Base-by-base conservation (phyloP, 2,329 filamentous ascomycete species). In the Gaeumannomyces tritici region DNA sequence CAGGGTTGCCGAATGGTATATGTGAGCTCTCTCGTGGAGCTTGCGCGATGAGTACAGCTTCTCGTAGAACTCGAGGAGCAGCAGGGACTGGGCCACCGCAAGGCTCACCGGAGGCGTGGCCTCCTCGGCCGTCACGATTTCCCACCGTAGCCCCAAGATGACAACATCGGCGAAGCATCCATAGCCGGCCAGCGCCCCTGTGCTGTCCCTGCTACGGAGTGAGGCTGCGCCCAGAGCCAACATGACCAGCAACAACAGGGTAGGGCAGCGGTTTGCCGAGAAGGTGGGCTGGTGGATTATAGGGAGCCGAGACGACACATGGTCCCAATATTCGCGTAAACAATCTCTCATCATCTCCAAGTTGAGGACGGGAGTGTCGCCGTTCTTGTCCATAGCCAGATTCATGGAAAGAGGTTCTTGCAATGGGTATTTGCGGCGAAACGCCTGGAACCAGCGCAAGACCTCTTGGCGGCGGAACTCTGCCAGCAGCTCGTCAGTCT, bases 281-380 rank as follows among this genome's bases (percentile, higher is more conserved):
- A 96, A 97, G 0, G 91, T 96, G 1, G 91, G 90, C 69, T 91
- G 89, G 71, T 96, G 92, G 54, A 96, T 80, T 63, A 97, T 93
- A 12, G 93, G 93, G 62, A 96, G 77, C 66, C 96, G 90, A 9
- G 90, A 87, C 65, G 93, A 91, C 62, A 96, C 90, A 69, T 90
- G 85, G 61, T 89, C 84, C 92, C 92, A 97, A 73, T 91, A 97
- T 57, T 90, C 90, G n/a, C 85, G 83, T 65, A 93, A 83, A 69
- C 93, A 96, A 18, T 89, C 89, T 69, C 91, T 87, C 82, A 96
- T 88, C 85, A 93, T 93, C 59, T 89, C 86, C 60, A 92, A 73
- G 70, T 85, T 91, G 65, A 96, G 76, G 0, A 72, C 74, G 0
- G 78, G 76, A 7, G 78, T 62, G 65, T 81, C 78, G n/a, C 74